phyloP scores from a whole-genome alignment of 345 rosid genomes.

The Psidium guajava region DNA sequence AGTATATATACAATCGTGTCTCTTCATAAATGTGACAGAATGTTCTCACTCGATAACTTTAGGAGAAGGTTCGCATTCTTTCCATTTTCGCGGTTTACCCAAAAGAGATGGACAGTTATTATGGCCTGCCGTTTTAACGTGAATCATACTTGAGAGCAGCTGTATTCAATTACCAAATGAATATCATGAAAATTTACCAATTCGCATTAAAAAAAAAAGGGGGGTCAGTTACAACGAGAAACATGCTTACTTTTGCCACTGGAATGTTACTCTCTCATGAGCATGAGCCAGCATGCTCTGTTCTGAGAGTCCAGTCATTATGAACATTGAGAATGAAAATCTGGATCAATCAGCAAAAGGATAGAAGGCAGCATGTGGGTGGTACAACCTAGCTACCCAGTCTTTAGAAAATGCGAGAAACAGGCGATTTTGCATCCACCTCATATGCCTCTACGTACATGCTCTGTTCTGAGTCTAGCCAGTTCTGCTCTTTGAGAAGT shows the following conservation, averaged over 20 bases:
- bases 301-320: not conserved
- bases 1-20: not conserved
- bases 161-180: not conserved
- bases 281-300: not conserved
- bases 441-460: not conserved
- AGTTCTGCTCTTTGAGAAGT: not conserved
- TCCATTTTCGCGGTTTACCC: rapidly evolving
- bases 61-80: not conserved
- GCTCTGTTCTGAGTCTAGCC: not conserved
- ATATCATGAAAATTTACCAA: not conserved
- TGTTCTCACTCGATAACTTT: not conserved
- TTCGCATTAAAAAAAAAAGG: not conserved
- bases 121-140: not conserved
- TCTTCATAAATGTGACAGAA: not conserved
- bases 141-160: not conserved
- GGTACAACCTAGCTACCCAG: not conserved
- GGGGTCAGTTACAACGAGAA: not conserved
- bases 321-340: not conserved
- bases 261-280: not conserved
- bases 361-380: not conserved
- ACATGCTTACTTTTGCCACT: not conserved
- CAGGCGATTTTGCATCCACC: too few species aligned
- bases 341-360: not conserved
- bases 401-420: not conserved
- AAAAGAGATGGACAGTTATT: not conserved